Evolutionary conservation across 345 rosid species (phyloP), one percentile per base, ranked within the genome.

Genomic region (Noccaea bulbosa): DNA sequence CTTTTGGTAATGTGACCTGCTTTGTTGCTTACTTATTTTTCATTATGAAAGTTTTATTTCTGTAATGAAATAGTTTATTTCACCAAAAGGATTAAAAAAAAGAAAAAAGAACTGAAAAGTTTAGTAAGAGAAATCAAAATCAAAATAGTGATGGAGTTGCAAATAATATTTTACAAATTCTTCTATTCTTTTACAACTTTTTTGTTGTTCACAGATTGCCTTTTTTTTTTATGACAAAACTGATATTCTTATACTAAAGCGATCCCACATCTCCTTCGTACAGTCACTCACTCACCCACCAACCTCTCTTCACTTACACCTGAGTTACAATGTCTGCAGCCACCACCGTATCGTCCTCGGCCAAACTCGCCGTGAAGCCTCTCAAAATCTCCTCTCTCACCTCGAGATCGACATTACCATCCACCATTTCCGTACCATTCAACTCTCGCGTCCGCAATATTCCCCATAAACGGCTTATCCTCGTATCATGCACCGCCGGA

Each of bases 361-460:
- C 50, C 71, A 38, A 69, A 81, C 8, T 45, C 66, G 68, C 43
- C 65, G 39, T 6, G 59, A 51, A 63, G 2, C 57, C 79, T 4
- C 74, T 74, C 58, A 74, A 47, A 46, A 62, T 52, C 70, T 59
- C 82, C 4, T 59, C 81, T 38, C 79, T 82, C 65, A 74, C 82
- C 11, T 79, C 88, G 15, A 80, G 67, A 64, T 71, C 72, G 8
- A 14, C 74, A 11, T 75, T 77, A 38, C 72, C 82, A 30, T 53
- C 77, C 0, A 60, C 32, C 38, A 65, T 81, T 57, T 78, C 81
- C 10, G 9, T 70, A 8, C 1, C 51, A 27, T 61, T 61, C 52
- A 6, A 32, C 27, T 46, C 66, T 30, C 56, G 52, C 27, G 7
- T 14, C 8, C 55, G 56, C 14, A 45, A 32, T 59, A 17, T 38